Percentiles rank a stretch among this genome's conserved stretches.
These are phyloP conservation scores for Corchorus olitorius DNA, from an alignment of 345 rosid genomes.

Conservation along the genomic window DNA sequence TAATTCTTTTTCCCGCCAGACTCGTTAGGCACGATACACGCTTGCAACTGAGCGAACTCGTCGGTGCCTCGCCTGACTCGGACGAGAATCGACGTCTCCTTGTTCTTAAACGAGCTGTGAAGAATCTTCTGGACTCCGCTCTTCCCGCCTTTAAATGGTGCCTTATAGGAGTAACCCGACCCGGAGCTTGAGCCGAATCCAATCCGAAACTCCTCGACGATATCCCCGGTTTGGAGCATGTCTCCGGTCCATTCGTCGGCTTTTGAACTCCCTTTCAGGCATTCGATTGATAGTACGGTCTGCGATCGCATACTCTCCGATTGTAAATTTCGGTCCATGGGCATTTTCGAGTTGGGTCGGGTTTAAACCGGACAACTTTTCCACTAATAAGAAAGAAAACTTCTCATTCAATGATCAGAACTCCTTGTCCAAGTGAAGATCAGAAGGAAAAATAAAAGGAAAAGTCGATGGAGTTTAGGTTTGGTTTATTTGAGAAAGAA, in stretches of 20 bases:
- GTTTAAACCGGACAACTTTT: not conserved
- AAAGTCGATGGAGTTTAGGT: not conserved
- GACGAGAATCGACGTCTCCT: conserved; percentile 79
- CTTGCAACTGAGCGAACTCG: conserved; percentile 75
- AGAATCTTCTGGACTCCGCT: conserved; percentile 79
- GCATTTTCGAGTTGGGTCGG: conserved; percentile 20
- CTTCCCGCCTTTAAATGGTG: conserved; percentile 91
- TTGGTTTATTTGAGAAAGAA: not conserved
- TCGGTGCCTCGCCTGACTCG: conserved; percentile 69
- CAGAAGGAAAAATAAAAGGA: not conserved
- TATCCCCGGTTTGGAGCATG: conserved; percentile 96
- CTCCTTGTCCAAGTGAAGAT: not conserved
- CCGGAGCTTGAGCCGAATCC: conserved; percentile 61
- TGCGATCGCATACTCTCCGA: conserved; percentile 46
- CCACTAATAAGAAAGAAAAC: not conserved
- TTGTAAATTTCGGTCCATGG: conserved; percentile 52
- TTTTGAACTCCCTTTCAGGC: conserved; percentile 83
- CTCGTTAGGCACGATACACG: conserved; percentile 89
- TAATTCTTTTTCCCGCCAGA: conserved; percentile 64
- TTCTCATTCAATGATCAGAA: not conserved
- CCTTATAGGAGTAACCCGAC: conserved; percentile 26
- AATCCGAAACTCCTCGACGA: conserved; percentile 83
- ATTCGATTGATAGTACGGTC: conserved; percentile 74
- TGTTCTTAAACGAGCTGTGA: conserved; percentile 62
- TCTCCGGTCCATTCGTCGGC: conserved; percentile 98